Percentiles rank a stretch among this genome's conserved stretches.
phyloP scores from a whole-genome alignment of 805 yeast genomes.

The Hanseniaspora guilliermondii region DNA sequence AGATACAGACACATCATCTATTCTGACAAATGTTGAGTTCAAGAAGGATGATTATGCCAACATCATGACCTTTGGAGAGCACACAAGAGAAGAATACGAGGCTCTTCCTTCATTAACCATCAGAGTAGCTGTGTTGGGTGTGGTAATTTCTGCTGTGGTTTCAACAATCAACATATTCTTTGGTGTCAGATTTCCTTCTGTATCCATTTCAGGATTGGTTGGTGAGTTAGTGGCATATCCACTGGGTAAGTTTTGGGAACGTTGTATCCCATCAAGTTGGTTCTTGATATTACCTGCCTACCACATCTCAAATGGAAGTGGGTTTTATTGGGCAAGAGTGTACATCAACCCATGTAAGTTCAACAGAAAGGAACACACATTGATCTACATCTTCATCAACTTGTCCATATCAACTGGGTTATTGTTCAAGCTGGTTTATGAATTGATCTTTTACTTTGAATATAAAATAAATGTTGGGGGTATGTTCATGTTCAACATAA shows the following conservation, averaged over 20 bases:
- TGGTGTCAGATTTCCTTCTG: conserved; percentile 43
- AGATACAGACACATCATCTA: not conserved
- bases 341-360: conserved; percentile 49
- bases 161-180: conserved; percentile 50
- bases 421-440: conserved; percentile 35
- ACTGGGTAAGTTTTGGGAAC: conserved; percentile 41
- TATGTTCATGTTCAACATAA: conserved; percentile 37
- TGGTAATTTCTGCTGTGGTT: conserved; percentile 37
- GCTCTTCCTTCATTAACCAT: conserved; percentile 11
- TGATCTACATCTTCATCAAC: conserved; percentile 42
- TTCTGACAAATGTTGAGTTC: not conserved
- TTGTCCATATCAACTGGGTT: conserved; percentile 31
- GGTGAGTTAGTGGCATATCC: conserved; percentile 52
- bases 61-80: conserved; percentile 12
- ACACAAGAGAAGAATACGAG: conserved; percentile 13
- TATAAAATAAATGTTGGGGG: conserved; percentile 41
- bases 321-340: conserved; percentile 13
- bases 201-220: conserved; percentile 39
- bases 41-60: conserved; percentile 6
- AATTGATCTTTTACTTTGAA: conserved; percentile 39
- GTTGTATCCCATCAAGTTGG: conserved; percentile 25
- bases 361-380: conserved; percentile 51
- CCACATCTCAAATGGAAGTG: conserved; percentile 8
- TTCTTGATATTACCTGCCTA: conserved; percentile 23
- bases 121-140: conserved; percentile 8